Conservation (phyloP, 345 rosid genomes). For the Lepidium aucheri region DNA sequence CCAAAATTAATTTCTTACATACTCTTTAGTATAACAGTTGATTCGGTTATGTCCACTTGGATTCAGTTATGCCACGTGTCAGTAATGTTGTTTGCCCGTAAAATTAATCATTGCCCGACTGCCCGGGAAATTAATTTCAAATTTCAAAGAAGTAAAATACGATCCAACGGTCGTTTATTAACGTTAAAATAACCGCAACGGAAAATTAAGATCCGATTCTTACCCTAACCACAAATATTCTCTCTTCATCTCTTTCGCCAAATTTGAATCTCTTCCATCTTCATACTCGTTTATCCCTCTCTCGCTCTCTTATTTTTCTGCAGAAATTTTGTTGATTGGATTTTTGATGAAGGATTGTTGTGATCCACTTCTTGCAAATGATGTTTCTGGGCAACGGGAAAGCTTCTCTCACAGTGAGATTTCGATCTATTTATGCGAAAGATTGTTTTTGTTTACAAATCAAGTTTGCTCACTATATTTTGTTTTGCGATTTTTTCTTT, state of each 20-base stretch:
- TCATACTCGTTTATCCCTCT: background rate
- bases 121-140: constrained; percentile 27
- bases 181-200: constrained; percentile 19
- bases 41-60: background rate
- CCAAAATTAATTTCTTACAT: background rate
- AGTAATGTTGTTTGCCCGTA: background rate
- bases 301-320: background rate
- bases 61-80: constrained; percentile 2
- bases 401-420: constrained; percentile 29
- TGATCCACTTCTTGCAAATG: constrained; percentile 43
- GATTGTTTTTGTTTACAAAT: background rate
- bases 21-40: background rate
- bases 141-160: constrained; percentile 19
- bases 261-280: constrained; percentile 10
- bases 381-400: constrained; percentile 33
- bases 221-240: constrained; percentile 5
- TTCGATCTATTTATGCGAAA: background rate
- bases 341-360: constrained; percentile 25
- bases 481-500: background rate
- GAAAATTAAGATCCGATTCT: background rate
- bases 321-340: background rate
- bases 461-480: background rate
- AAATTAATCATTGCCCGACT: constrained; percentile 17
- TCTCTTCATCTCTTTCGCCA: constrained; percentile 6
- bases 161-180: constrained; percentile 28